phyloP scores from a whole-genome alignment of 2,329 filamentous ascomycete species.

The Ophiocordyceps camponoti-leonardi region DNA sequence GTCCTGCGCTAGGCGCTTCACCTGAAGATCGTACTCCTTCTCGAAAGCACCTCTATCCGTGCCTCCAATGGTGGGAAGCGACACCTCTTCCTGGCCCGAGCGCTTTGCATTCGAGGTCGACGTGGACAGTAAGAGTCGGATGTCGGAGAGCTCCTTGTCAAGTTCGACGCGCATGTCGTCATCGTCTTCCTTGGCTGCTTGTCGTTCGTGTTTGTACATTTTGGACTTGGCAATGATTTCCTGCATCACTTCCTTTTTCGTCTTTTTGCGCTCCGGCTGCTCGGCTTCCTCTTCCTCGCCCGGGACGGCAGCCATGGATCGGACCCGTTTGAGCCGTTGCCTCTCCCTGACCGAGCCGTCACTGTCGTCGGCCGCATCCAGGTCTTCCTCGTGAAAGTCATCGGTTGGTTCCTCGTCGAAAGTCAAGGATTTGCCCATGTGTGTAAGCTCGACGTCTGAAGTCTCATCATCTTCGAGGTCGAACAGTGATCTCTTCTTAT shows the following conservation, averaged over 20 bases:
- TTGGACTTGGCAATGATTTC: slow-evolving; percentile 97
- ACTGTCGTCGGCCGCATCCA: slow-evolving; percentile 42
- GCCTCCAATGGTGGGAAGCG: slow-evolving; percentile 20
- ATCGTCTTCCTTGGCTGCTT: slow-evolving; percentile 83
- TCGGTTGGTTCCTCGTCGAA: slow-evolving; percentile 44
- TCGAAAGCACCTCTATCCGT: slow-evolving; percentile 56
- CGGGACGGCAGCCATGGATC: slow-evolving; percentile 24
- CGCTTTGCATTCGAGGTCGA: slow-evolving; percentile 20
- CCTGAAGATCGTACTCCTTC: slow-evolving; percentile 71
- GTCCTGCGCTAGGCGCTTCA: slow-evolving; percentile 72
- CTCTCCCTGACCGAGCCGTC: slow-evolving; percentile 36
- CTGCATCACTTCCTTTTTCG: slow-evolving; percentile 93
- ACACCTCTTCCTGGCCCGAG: slow-evolving; percentile 7
- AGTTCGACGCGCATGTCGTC: slow-evolving; percentile 72
- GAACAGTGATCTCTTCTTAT: slow-evolving; percentile 68
- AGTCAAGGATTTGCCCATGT: slow-evolving; percentile 59
- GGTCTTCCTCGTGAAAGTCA: slow-evolving; percentile 66
- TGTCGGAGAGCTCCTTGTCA: slow-evolving; percentile 64
- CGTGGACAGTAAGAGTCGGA: slow-evolving; percentile 54
- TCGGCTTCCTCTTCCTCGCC: slow-evolving; percentile 31
- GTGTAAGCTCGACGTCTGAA: slow-evolving; percentile 49
- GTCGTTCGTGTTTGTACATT: slow-evolving; percentile 82
- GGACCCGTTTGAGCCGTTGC: slow-evolving; percentile 38
- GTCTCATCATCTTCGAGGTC: slow-evolving; percentile 65
- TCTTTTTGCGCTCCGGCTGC: slow-evolving; percentile 73